These are phyloP conservation scores for Aspergillus carlsbadensis DNA, from an alignment of 495 filamentous ascomycete species.

Conservation along the genomic window DNA sequence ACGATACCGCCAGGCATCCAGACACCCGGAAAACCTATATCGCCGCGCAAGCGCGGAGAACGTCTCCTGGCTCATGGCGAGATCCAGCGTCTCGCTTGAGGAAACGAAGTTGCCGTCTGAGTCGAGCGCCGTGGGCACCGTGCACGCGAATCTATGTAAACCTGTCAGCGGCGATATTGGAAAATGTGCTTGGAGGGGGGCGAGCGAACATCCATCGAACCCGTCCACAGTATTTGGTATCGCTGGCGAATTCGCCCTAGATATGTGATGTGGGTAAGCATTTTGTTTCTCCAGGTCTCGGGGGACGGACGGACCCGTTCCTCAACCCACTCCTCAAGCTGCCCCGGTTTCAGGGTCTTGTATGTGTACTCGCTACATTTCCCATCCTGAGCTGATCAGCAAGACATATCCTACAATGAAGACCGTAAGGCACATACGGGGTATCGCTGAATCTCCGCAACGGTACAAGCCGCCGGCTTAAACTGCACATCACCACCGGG, in stretches of 20 bases:
- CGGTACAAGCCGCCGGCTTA: constrained; percentile 3
- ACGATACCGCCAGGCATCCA: constrained; percentile 6
- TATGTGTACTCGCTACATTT: not conserved
- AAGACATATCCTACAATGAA: too few species aligned
- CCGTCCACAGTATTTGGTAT: not conserved
- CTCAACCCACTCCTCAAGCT: constrained; percentile 4
- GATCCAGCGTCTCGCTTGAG: constrained; percentile 2
- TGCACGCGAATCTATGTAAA: not conserved
- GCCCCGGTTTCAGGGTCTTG: not conserved
- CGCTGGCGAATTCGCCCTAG: not conserved
- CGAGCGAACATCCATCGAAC: constrained; percentile 6
- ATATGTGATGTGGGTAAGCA: too few species aligned
- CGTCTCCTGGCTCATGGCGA: not conserved
- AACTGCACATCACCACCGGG: constrained; percentile 6
- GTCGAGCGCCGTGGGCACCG: not conserved
- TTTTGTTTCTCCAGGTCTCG: not conserved
- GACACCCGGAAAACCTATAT: not conserved
- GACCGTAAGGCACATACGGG: constrained; percentile 2
- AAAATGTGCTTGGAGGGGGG: too few species aligned
- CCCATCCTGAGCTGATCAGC: too few species aligned
- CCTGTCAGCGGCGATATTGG: not conserved
- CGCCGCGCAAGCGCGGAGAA: not conserved
- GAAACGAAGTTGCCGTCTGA: not conserved
- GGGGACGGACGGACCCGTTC: too few species aligned
- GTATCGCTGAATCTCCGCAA: not conserved